These are phyloP conservation scores for Xylaria sp. DNA, from an alignment of 2,329 filamentous ascomycete genomes.

Conservation along the genomic window DNA sequence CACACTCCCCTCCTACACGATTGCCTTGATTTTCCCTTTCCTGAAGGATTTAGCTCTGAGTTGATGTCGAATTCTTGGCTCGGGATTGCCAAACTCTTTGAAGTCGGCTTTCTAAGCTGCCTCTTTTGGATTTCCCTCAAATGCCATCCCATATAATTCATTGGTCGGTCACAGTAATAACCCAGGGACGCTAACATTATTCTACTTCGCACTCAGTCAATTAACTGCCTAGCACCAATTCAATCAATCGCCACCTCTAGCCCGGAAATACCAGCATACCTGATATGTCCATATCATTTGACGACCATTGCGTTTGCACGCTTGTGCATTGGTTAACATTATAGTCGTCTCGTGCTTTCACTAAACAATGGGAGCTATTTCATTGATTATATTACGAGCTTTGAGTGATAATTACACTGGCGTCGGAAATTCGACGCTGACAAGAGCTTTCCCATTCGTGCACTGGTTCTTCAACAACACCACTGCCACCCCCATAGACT, in stretches of 20 bases:
- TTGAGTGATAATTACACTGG: too few species aligned
- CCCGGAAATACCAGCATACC: background rate
- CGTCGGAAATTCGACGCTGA: background rate
- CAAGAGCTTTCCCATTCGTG: background rate
- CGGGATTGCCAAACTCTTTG: background rate
- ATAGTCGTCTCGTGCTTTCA: background rate
- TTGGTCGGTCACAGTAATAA: background rate
- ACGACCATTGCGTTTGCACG: background rate
- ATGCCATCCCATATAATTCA: background rate
- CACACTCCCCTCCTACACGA: background rate
- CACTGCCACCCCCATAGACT: slow-evolving; percentile 30
- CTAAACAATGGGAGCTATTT: background rate
- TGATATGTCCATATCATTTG: background rate
- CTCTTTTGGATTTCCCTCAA: background rate
- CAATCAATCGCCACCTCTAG: background rate
- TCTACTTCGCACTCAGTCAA: slow-evolving; percentile 21
- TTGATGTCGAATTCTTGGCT: slow-evolving; percentile 4
- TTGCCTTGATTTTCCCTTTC: background rate
- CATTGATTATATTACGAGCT: background rate
- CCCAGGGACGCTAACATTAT: slow-evolving; percentile 19
- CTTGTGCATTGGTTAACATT: background rate
- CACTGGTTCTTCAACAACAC: background rate
- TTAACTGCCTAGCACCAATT: background rate
- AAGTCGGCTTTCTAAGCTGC: background rate
- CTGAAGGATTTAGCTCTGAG: background rate